Percentiles rank a stretch among this genome's conserved stretches.
Evolutionary conservation across 2,329 filamentous ascomycete species (phyloP).

Genomic region (Phaeophleospora eucalypticola): DNA sequence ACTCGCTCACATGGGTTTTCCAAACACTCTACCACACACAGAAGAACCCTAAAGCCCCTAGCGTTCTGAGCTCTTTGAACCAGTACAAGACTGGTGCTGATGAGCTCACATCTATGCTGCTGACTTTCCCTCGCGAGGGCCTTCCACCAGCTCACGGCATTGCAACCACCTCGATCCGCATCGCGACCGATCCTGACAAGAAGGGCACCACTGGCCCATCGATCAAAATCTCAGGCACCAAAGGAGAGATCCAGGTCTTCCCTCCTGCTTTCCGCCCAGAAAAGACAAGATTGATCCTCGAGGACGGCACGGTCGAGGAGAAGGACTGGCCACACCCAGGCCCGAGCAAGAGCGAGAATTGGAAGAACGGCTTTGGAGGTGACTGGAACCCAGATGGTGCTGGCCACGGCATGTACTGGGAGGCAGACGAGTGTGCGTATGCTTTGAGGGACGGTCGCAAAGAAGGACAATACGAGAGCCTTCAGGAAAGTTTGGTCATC

Average conservation of each 20-base stretch:
- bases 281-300: constrained; percentile 33
- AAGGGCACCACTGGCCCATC: constrained; percentile 59
- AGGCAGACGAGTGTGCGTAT: constrained; percentile 73
- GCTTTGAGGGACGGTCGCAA: constrained; percentile 72
- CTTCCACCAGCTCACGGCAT: constrained; percentile 64
- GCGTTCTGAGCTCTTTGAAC: constrained; percentile 63
- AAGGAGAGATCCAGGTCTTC: constrained; percentile 77
- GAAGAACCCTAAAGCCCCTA: constrained; percentile 61
- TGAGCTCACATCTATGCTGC: constrained; percentile 71
- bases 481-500: constrained; percentile 74
- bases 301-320: constrained; percentile 45
- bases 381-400: constrained; percentile 47
- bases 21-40: constrained; percentile 82
- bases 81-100: constrained; percentile 73
- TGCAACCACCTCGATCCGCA: constrained; percentile 55
- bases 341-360: constrained; percentile 45
- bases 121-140: constrained; percentile 64
- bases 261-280: constrained; percentile 67
- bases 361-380: constrained; percentile 46
- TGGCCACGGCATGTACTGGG: constrained; percentile 86
- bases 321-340: constrained; percentile 45
- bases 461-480: constrained; percentile 67
- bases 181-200: constrained; percentile 59
- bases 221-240: constrained; percentile 74
- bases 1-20: constrained; percentile 86